phyloP scores from a whole-genome alignment of 352 stramenopile genomes.

The Pythium volutum region DNA sequence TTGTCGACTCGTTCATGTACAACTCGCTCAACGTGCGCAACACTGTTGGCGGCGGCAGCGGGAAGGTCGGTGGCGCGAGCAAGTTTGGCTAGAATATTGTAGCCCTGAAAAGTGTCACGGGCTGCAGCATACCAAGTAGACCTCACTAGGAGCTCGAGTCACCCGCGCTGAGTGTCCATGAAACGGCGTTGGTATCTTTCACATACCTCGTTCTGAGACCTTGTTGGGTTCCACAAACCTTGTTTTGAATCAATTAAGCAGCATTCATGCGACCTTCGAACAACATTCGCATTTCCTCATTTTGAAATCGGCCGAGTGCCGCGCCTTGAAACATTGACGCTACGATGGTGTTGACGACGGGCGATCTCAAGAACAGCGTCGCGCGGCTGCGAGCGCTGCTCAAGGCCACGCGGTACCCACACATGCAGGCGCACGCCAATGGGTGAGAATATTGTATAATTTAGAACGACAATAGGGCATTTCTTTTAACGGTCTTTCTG shows the following conservation, averaged over 20 bases:
- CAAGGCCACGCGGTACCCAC: slow-evolving; percentile 47
- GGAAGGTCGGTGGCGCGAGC: slow-evolving; percentile 27
- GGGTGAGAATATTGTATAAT: no score
- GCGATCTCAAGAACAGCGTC: slow-evolving; percentile 52
- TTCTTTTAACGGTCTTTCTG: no score
- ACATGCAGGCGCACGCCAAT: slow-evolving; percentile 30
- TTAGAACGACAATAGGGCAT: no score
- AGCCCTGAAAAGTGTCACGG: not conserved
- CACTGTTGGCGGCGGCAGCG: slow-evolving; percentile 8
- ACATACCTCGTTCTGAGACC: not conserved
- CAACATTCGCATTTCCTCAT: slow-evolving; percentile 1
- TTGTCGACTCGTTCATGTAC: slow-evolving; percentile 87
- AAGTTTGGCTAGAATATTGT: not conserved
- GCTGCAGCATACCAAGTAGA: no score
- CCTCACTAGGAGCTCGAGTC: no score
- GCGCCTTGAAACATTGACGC: not conserved
- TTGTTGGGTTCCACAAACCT: not conserved
- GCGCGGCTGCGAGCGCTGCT: slow-evolving; percentile 59
- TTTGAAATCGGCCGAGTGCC: not conserved
- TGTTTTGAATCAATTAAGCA: not conserved
- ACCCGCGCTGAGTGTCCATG: no score
- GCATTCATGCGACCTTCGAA: slow-evolving; percentile 19
- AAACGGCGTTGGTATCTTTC: not conserved
- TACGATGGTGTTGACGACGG: slow-evolving; percentile 18
- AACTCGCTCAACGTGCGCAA: slow-evolving; percentile 68